Conservation (phyloP, 345 rosid genomes). For the Hypericum androsaemum region DNA sequence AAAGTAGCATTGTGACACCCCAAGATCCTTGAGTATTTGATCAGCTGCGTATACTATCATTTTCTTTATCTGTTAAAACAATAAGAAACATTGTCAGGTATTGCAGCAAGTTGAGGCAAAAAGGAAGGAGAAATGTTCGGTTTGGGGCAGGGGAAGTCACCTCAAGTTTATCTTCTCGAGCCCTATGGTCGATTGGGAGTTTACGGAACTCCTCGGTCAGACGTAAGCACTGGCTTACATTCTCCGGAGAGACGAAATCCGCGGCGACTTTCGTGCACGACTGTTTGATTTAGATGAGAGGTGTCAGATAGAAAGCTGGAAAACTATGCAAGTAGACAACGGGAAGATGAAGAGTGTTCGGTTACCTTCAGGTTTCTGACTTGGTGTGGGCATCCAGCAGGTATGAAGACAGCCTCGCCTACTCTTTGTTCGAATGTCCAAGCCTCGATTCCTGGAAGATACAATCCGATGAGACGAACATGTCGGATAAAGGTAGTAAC, state of each 20-base stretch:
- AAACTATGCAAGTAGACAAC: background rate
- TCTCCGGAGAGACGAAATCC: constrained; percentile 92
- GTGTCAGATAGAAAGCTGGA: background rate
- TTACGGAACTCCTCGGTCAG: constrained; percentile 75
- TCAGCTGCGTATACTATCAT: constrained; percentile 60
- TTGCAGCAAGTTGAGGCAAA: background rate
- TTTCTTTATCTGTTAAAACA: constrained; percentile 54
- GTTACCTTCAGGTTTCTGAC: constrained; percentile 88
- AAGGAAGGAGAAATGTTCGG: background rate
- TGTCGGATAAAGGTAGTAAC: background rate
- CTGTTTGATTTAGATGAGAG: constrained; percentile 28
- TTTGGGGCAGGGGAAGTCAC: constrained; percentile 13
- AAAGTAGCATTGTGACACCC: constrained; percentile 10
- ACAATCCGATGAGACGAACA: background rate
- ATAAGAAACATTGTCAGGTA: background rate
- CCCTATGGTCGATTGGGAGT: constrained; percentile 71
- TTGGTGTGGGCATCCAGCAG: constrained; percentile 98
- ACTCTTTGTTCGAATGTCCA: constrained; percentile 82
- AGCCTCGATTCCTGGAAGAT: constrained; percentile 60
- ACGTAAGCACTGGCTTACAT: constrained; percentile 57
- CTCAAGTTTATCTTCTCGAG: constrained; percentile 94
- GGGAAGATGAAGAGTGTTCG: background rate
- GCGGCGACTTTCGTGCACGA: constrained; percentile 90
- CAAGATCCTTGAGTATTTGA: constrained; percentile 29
- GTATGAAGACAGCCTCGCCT: constrained; percentile 91